Conservation (phyloP, 768 basidiomycete genomes). For the Kwoniella europaea region DNA sequence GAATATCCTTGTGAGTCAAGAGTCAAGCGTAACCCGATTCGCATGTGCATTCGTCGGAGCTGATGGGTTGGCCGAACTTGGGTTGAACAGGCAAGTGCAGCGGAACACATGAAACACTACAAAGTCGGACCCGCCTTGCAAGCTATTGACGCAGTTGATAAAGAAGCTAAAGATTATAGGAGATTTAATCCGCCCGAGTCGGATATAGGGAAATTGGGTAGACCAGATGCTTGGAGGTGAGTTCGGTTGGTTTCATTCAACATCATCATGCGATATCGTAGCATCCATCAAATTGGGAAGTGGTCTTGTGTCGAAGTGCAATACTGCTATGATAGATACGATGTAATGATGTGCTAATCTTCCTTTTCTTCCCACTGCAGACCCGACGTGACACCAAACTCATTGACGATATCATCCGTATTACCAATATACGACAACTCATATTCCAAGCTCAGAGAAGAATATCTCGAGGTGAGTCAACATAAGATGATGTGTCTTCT, state of each 20-base stretch:
- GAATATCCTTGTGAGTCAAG: slow-evolving; percentile 45
- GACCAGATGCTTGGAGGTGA: slow-evolving; percentile 55
- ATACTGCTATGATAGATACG: too few relatives aligned
- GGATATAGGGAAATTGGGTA: slow-evolving; percentile 2
- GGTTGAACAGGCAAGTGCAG: slow-evolving; percentile 32
- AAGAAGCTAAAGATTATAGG: slow-evolving; percentile 40
- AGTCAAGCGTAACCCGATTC: neutral
- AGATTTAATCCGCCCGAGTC: slow-evolving; percentile 15
- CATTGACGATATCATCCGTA: slow-evolving; percentile 49
- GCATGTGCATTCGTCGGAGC: neutral
- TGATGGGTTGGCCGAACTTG: neutral
- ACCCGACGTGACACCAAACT: slow-evolving; percentile 48
- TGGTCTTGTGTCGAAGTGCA: too few relatives aligned
- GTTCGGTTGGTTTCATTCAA: neutral
- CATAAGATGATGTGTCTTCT: neutral
- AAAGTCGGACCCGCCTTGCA: slow-evolving; percentile 40
- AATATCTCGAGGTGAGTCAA: slow-evolving; percentile 47
- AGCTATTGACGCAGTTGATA: slow-evolving; percentile 44
- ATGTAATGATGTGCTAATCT: too few relatives aligned
- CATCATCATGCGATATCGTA: too few relatives aligned
- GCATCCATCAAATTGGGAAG: too few relatives aligned
- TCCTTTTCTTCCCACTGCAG: slow-evolving; percentile 17
- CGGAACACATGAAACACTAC: slow-evolving; percentile 41
- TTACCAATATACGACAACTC: slow-evolving; percentile 54
- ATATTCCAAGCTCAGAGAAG: slow-evolving; percentile 42